A percentile compares a stretch with the other conserved stretches of the same genome.
Conservation (phyloP, 768 basidiomycete species). For the Nevesoporus exiguus region DNA sequence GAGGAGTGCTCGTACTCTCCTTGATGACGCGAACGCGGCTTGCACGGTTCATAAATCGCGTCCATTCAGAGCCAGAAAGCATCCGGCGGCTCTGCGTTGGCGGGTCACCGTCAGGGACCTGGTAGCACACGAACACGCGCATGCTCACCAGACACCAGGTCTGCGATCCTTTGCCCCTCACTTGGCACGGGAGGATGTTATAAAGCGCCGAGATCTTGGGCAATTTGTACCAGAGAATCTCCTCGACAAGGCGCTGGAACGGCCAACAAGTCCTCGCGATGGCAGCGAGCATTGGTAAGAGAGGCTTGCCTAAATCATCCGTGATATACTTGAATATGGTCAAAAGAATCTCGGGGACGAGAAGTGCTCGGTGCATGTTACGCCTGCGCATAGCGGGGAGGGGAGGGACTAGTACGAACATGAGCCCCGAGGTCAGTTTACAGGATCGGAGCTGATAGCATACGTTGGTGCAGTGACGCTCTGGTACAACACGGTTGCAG, state of each 20-base stretch:
- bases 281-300: conserved; percentile 18
- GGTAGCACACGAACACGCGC: neutral
- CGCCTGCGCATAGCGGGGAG: neutral
- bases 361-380: conserved; percentile 15
- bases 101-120: neutral
- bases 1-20: neutral
- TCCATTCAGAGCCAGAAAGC: conserved; percentile 18
- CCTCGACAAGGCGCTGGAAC: conserved; percentile 20
- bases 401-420: conserved; percentile 9
- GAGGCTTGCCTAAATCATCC: conserved; percentile 14
- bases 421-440: neutral
- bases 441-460: neutral
- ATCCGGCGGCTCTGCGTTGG: conserved; percentile 17
- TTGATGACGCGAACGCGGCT: conserved; percentile 14
- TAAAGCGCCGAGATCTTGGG: conserved; percentile 10
- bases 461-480: too few species aligned
- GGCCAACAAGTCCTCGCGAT: conserved; percentile 27
- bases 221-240: conserved; percentile 22
- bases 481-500: neutral
- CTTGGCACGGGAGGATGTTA: conserved; percentile 16
- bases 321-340: conserved; percentile 21
- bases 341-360: conserved; percentile 21
- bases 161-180: conserved; percentile 8
- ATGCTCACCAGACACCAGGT: conserved; percentile 24
- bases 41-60: conserved; percentile 16